Evolutionary conservation across 495 filamentous ascomycete genomes (phyloP).

Genomic region (Penicillium soppii): DNA sequence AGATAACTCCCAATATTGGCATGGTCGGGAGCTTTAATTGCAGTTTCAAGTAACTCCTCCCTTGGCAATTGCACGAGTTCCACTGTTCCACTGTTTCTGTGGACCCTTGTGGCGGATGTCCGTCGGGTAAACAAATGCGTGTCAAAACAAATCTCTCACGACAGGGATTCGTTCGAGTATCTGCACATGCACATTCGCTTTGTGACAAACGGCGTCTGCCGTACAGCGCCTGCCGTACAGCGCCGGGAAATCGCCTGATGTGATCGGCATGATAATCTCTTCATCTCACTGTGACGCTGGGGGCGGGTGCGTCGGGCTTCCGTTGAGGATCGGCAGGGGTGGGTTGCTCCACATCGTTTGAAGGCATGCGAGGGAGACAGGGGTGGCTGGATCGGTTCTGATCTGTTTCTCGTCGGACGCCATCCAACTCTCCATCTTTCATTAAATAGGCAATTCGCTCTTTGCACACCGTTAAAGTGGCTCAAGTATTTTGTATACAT

Average conservation of each 20-base stretch:
- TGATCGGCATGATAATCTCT: slow-evolving; percentile 14
- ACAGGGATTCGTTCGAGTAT: neutral
- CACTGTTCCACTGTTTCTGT: slow-evolving; percentile 13
- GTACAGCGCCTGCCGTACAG: no score
- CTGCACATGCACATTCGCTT: neutral
- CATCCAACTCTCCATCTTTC: neutral
- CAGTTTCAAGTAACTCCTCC: neutral
- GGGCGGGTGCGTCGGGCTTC: slow-evolving; percentile 2
- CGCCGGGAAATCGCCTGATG: no score
- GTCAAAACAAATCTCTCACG: neutral
- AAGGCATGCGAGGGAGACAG: slow-evolving; percentile 11
- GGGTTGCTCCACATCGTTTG: slow-evolving; percentile 4
- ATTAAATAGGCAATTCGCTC: no score
- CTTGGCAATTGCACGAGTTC: slow-evolving; percentile 15
- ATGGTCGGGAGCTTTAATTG: neutral
- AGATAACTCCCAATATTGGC: neutral
- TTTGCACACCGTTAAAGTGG: no score
- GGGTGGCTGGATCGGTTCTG: neutral
- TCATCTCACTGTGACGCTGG: slow-evolving; percentile 4
- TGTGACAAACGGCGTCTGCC: neutral
- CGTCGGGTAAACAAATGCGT: slow-evolving; percentile 9
- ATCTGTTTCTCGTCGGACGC: no score
- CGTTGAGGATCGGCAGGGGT: slow-evolving; percentile 17
- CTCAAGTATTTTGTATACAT: no score
- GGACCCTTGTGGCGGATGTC: slow-evolving; percentile 9